A percentile compares a stretch with the other conserved stretches of the same genome.
These are phyloP conservation scores for Barbatosphaeria neglecta DNA, from an alignment of 495 filamentous ascomycete genomes.

Conservation along the genomic window DNA sequence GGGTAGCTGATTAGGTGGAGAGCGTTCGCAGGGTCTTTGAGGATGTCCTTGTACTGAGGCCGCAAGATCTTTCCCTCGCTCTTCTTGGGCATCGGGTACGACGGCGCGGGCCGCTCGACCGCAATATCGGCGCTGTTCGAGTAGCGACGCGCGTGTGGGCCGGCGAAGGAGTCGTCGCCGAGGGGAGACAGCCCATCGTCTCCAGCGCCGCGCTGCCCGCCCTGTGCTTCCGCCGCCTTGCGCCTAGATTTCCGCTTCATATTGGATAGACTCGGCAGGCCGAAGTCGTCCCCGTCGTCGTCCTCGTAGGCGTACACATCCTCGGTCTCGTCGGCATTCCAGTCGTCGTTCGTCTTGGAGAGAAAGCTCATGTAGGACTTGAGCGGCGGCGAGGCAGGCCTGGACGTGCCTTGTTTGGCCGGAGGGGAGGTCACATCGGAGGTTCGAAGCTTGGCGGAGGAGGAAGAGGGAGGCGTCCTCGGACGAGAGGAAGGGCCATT, in stretches of 20 bases:
- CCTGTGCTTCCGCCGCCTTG: slow-evolving; percentile 31
- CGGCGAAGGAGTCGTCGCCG: slow-evolving; percentile 10
- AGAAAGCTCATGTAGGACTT: slow-evolving; percentile 67
- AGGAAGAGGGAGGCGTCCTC: slow-evolving; percentile 36
- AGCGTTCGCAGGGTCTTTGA: slow-evolving; percentile 90
- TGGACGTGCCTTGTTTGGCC: slow-evolving; percentile 38
- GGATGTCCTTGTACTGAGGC: slow-evolving; percentile 93
- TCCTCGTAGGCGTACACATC: slow-evolving; percentile 66
- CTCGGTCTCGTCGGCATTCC: slow-evolving; percentile 55
- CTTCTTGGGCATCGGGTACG: slow-evolving; percentile 79
- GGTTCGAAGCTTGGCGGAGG: slow-evolving; percentile 18
- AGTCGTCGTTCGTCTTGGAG: slow-evolving; percentile 62
- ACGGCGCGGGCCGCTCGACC: slow-evolving; percentile 74
- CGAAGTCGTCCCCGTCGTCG: slow-evolving; percentile 90
- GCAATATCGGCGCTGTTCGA: slow-evolving; percentile 85
- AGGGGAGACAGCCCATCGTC: slow-evolving; percentile 3
- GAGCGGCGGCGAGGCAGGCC: slow-evolving; percentile 47
- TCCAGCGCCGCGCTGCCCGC: slow-evolving; percentile 7
- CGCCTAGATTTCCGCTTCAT: slow-evolving; percentile 62
- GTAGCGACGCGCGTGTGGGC: slow-evolving; percentile 24
- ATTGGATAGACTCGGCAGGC: slow-evolving; percentile 77
- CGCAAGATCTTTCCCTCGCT: slow-evolving; percentile 87
- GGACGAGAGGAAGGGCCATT: slow-evolving; percentile 34
- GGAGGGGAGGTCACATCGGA: slow-evolving; percentile 43
- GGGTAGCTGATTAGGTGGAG: slow-evolving; percentile 89